Evolutionary conservation across 768 basidiomycete genomes (phyloP).

Genomic region (Russula abietina): DNA sequence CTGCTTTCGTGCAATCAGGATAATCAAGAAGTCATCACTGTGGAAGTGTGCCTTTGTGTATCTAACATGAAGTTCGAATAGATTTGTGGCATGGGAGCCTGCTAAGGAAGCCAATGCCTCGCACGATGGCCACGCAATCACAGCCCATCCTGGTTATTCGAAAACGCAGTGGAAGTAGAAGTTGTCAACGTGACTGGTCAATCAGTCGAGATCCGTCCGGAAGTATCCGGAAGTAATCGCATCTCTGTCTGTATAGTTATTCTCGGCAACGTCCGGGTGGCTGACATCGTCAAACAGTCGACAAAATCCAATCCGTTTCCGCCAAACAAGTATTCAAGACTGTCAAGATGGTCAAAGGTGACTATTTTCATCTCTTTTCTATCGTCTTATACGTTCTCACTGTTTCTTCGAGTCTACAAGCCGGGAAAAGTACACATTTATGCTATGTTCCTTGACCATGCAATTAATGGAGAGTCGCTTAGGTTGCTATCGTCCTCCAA

Average conservation of each 20-base stretch:
- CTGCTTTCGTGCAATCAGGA: neutral
- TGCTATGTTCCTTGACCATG: neutral
- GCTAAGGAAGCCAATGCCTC: neutral
- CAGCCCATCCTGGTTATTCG: constrained; percentile 10
- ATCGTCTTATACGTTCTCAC: neutral
- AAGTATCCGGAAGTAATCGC: too few relatives aligned
- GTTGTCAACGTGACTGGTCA: neutral
- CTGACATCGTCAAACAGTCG: constrained; percentile 11
- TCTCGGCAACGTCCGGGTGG: constrained; percentile 29
- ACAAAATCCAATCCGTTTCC: neutral
- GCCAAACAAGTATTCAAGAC: constrained; percentile 14
- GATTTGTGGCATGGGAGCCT: neutral
- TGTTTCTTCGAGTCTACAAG: constrained; percentile 66
- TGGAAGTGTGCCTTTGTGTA: neutral
- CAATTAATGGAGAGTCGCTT: constrained; percentile 10
- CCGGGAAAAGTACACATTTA: constrained; percentile 69
- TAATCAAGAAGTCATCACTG: constrained; percentile 1
- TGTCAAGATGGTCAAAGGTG: constrained; percentile 32
- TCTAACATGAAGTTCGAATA: neutral
- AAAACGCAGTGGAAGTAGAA: neutral
- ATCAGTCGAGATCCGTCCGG: neutral
- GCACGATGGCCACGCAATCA: neutral
- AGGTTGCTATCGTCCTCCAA: constrained; percentile 96
- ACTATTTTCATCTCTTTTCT: neutral
- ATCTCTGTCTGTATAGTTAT: constrained; percentile 27